Base-by-base conservation (phyloP, 202 grass and related monocot species). In the Setaria viridis region DNA sequence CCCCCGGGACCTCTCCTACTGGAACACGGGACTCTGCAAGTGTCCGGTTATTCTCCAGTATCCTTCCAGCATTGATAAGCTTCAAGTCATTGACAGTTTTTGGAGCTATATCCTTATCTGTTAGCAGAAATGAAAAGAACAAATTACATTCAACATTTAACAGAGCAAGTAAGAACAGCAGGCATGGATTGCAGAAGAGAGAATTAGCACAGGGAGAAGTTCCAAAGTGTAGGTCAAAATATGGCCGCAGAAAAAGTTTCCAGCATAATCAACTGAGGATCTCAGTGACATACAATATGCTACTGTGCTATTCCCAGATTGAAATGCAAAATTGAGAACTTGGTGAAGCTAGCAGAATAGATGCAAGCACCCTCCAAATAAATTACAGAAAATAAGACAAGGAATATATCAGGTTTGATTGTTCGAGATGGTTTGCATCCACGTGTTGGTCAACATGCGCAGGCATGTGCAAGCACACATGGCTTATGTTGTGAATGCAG, bases 61-160 rank as follows among this genome's bases (percentile, higher is more conserved):
- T 97, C 86, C 89, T 93, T 84, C 94, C 94, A 62, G 90, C 94
- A 92, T 97, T 94, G 67, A 97, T 97, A 77, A 97, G 92, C 88
- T 97, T 97, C 81, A 97, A 55, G 82, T 97, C 94, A 66, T 91
- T 92, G 67, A 97, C 84, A 71, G 84, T 89, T 91, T 90, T 97
- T 62, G 92, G 94, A 81, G 76, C 77, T 87, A 92, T 89, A 85
- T 91, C 85, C 86, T 97, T 97, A 85, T 90, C 94, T 97, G 87
- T 69, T 64, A 92, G 69, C 41, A 83, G 41, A 88, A 87, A 83
- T 62, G 74, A 55, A 15, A 94, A 79, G 35, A 86, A 73, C 2
- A 82, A 55, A 50, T 74, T 72, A 3, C 5, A 73, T 56, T 56
- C 32, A 66, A 66, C 29, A 37, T 78, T 87, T 66, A 85, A 82